Evolutionary conservation across 108 stramenopile species (phyloP).

Genomic region (Chaetoceros muelleri): DNA sequence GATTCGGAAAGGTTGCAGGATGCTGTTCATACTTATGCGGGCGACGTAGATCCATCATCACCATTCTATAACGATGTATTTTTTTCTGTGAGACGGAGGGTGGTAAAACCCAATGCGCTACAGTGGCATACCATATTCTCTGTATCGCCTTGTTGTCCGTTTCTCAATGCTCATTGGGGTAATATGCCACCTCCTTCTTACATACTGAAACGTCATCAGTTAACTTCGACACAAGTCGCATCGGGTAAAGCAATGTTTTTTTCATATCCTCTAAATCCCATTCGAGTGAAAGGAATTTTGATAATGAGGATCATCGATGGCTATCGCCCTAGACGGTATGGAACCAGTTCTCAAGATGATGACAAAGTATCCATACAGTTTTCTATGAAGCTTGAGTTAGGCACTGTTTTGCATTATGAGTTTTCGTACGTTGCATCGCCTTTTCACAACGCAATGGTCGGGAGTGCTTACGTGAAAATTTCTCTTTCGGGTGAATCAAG

Average conservation of each 20-base stretch:
- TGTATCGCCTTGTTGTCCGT: constrained; percentile 51
- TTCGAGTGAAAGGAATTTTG: constrained; percentile 59
- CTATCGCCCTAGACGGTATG: constrained; percentile 56
- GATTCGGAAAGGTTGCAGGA: constrained; percentile 35
- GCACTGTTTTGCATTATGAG: constrained; percentile 60
- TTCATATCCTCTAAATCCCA: constrained; percentile 52
- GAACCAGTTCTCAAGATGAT: constrained; percentile 45
- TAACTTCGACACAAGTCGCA: constrained; percentile 6
- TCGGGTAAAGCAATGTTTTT: constrained; percentile 30
- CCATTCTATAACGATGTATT: constrained; percentile 23
- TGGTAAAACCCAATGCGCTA: constrained; percentile 57
- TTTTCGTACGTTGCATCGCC: constrained; percentile 59
- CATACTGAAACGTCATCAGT: constrained; percentile 11
- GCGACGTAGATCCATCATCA: constrained; percentile 19
- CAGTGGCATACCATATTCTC: constrained; percentile 65
- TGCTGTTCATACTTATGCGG: constrained; percentile 25
- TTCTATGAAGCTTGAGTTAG: constrained; percentile 40
- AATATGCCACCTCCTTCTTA: constrained; percentile 24
- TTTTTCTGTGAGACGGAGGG: constrained; percentile 39
- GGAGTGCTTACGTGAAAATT: constrained; percentile 66
- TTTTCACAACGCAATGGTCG: constrained; percentile 38
- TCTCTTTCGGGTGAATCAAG: constrained; percentile 52
- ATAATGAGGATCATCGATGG: constrained; percentile 66
- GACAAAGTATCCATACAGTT: constrained; percentile 70
- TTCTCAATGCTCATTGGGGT: constrained; percentile 15